Percentiles rank a stretch among this genome's conserved stretches.
These are phyloP conservation scores for Aspergillus mulundensis DNA, from an alignment of 495 filamentous ascomycete species.

Conservation along the genomic window DNA sequence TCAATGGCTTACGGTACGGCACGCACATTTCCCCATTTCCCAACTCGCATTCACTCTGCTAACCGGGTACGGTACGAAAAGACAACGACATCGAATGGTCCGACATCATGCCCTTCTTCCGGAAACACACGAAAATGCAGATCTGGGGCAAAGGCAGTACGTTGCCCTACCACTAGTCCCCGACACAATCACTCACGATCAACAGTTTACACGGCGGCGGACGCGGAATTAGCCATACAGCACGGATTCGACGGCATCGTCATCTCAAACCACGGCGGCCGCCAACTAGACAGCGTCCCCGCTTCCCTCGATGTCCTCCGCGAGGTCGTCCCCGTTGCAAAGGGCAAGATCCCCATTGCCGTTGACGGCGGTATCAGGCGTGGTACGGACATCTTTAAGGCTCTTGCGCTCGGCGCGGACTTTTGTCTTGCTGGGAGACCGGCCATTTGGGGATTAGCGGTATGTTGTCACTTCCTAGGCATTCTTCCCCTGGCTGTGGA, in stretches of 20 bases:
- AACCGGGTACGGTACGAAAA: conserved; percentile 53
- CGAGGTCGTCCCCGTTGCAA: conserved; percentile 82
- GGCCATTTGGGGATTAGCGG: conserved; percentile 68
- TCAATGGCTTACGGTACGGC: conserved; percentile 32
- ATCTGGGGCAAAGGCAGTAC: conserved; percentile 78
- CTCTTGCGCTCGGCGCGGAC: conserved; percentile 80
- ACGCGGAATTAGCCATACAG: conserved; percentile 48
- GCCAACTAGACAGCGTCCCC: conserved; percentile 53
- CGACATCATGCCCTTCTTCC: conserved; percentile 63
- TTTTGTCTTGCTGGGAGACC: conserved; percentile 75
- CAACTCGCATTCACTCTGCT: too few species aligned
- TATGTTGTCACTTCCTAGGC: conserved; percentile 12
- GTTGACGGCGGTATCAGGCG: conserved; percentile 84
- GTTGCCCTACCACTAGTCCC: background rate
- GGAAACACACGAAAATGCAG: conserved; percentile 79
- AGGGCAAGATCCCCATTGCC: conserved; percentile 74
- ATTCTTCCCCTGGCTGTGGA: background rate
- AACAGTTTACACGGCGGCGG: conserved; percentile 56
- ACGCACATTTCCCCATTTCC: too few species aligned
- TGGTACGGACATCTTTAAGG: conserved; percentile 91
- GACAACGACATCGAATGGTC: conserved; percentile 63
- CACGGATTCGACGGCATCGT: conserved; percentile 52
- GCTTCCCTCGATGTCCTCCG: conserved; percentile 80
- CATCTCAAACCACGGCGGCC: conserved; percentile 33
- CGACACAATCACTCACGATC: background rate